Conservation (phyloP, 1,284 basidiomycete genomes). For the Paramarasmius palmivorus region DNA sequence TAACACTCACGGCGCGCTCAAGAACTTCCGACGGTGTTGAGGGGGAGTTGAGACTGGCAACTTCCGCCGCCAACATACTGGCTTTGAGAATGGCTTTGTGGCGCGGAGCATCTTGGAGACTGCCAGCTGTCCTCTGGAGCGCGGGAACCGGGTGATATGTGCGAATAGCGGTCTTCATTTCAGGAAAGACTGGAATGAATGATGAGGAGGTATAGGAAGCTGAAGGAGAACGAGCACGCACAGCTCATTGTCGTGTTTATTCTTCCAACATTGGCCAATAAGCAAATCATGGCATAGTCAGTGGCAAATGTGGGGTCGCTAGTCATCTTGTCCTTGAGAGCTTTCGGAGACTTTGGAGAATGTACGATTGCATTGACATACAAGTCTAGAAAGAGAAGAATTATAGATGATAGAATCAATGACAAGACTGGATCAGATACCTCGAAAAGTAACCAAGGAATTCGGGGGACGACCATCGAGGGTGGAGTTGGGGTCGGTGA, state of each 20-base stretch:
- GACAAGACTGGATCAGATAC: not conserved
- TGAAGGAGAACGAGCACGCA: constrained; percentile 36
- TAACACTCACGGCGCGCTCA: constrained; percentile 39
- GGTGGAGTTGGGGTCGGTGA: constrained; percentile 60
- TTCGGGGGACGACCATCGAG: constrained; percentile 28
- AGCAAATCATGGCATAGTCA: constrained; percentile 76
- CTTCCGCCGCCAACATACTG: constrained; percentile 45
- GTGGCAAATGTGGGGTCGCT: constrained; percentile 65
- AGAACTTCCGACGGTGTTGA: constrained; percentile 50
- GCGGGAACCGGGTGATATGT: constrained; percentile 84
- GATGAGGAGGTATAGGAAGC: constrained; percentile 9
- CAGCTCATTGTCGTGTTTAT: constrained; percentile 88
- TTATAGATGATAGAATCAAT: not conserved
- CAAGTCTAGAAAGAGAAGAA: constrained; percentile 68
- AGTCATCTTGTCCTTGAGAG: constrained; percentile 66
- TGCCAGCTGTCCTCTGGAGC: constrained; percentile 74
- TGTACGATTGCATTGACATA: constrained; percentile 73
- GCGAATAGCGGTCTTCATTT: constrained; percentile 81
- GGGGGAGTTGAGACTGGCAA: constrained; percentile 33
- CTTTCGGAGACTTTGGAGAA: constrained; percentile 62
- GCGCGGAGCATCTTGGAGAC: constrained; percentile 80
- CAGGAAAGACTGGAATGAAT: constrained; percentile 57
- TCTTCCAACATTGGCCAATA: constrained; percentile 79
- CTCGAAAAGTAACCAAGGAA: constrained; percentile 12
- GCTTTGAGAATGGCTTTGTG: constrained; percentile 72